These are phyloP conservation scores for Tricholoma terreum DNA, from an alignment of 768 basidiomycete genomes.

Conservation along the genomic window DNA sequence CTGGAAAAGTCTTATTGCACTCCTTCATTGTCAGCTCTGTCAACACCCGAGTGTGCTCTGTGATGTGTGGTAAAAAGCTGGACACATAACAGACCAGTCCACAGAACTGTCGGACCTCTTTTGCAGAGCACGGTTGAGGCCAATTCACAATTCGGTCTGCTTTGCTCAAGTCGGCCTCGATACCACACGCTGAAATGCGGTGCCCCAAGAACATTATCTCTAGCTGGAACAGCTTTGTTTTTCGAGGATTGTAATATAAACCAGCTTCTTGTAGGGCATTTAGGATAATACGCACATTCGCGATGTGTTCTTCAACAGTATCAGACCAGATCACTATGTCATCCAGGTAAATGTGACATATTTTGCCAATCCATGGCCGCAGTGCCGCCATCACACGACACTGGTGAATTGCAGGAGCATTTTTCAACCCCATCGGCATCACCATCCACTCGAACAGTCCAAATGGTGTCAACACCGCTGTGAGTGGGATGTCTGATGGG, in stretches of 20 bases:
- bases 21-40: too few species aligned
- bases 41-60: too few species aligned
- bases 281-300: too few species aligned
- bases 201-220: neutral
- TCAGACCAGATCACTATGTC: too few species aligned
- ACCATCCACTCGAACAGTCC: too few species aligned
- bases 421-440: too few species aligned
- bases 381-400: too few species aligned
- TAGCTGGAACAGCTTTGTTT: neutral
- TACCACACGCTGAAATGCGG: neutral
- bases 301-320: too few species aligned
- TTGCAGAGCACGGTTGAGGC: neutral
- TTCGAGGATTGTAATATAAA: neutral
- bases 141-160: neutral
- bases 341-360: neutral
- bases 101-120: constrained; percentile 18
- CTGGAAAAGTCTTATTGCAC: constrained; percentile 16
- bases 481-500: too few species aligned
- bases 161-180: neutral
- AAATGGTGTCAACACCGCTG: too few species aligned
- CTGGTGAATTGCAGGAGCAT: too few species aligned
- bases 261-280: neutral
- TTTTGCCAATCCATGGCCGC: too few species aligned
- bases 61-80: constrained; percentile 23
- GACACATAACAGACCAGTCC: constrained; percentile 29